Evolutionary conservation across 805 yeast species (phyloP).

Genomic region (Barnettozyma pratensis): DNA sequence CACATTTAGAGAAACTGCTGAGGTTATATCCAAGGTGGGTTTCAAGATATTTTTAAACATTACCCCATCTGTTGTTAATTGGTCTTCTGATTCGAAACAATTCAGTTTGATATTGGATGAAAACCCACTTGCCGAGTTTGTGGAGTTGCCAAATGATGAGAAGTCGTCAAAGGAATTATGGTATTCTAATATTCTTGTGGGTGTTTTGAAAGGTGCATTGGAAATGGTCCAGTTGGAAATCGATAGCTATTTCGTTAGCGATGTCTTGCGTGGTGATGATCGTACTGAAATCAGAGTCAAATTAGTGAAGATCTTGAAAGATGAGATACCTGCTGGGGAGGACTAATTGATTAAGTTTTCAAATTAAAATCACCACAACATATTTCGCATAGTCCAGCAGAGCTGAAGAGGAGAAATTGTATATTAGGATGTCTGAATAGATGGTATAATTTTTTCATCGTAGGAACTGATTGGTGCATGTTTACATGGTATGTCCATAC

Average conservation of each 20-base stretch:
- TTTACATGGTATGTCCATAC: too few relatives aligned
- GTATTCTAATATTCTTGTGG: slow-evolving; percentile 89
- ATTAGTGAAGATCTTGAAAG: slow-evolving; percentile 69
- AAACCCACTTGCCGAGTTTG: slow-evolving; percentile 92
- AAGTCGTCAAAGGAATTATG: slow-evolving; percentile 68
- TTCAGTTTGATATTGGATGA: slow-evolving; percentile 72
- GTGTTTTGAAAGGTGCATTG: slow-evolving; percentile 84
- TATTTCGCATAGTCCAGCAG: too few relatives aligned
- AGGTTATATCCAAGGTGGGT: slow-evolving; percentile 78
- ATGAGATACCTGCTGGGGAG: slow-evolving; percentile 97
- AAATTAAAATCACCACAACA: neutral
- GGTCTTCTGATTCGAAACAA: slow-evolving; percentile 71
- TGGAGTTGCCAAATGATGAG: slow-evolving; percentile 83
- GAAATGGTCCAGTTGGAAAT: slow-evolving; percentile 96
- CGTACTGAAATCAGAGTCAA: slow-evolving; percentile 74
- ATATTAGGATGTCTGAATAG: too few relatives aligned
- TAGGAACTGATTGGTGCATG: too few relatives aligned
- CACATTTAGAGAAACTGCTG: slow-evolving; percentile 80
- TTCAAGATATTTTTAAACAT: slow-evolving; percentile 86
- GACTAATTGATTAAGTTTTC: slow-evolving; percentile 37
- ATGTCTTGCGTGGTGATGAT: slow-evolving; percentile 76
- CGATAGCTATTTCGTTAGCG: slow-evolving; percentile 75
- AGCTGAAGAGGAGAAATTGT: too few relatives aligned
- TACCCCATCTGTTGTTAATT: slow-evolving; percentile 67
- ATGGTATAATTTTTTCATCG: too few relatives aligned